phyloP scores from a whole-genome alignment of 2,329 filamentous ascomycete species.

The Paramyrothecium sp. region DNA sequence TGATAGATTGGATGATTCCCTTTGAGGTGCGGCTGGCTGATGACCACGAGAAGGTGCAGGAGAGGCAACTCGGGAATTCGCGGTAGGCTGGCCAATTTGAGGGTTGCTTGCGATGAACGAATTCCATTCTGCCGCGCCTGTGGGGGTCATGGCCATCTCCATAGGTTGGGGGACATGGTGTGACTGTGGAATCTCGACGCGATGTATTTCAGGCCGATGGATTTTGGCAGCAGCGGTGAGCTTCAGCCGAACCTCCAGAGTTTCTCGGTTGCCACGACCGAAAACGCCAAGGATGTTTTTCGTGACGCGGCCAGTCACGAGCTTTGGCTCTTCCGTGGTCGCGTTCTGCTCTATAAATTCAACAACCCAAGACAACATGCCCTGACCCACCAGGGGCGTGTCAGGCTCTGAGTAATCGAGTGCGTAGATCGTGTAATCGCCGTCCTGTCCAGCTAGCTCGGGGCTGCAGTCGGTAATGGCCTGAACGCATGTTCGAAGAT shows the following conservation, averaged over 20 bases:
- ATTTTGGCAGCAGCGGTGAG: constrained; percentile 73
- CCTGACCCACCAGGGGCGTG: constrained; percentile 89
- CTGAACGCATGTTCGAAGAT: constrained; percentile 82
- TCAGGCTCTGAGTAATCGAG: constrained; percentile 96
- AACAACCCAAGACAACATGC: constrained; percentile 86
- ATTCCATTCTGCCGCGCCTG: constrained; percentile 75
- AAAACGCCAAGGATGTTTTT: constrained; percentile 85
- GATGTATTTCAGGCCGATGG: constrained; percentile 25
- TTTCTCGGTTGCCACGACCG: constrained; percentile 79
- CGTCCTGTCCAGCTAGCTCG: constrained; percentile 67
- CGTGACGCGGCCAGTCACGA: constrained; percentile 88
- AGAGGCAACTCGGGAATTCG: constrained; percentile 31
- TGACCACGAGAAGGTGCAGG: constrained; percentile 29
- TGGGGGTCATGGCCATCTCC: constrained; percentile 42
- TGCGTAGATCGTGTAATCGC: constrained; percentile 95
- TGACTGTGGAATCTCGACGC: constrained; percentile 17
- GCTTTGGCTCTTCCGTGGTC: constrained; percentile 59
- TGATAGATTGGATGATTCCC: constrained; percentile 6
- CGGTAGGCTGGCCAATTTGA: constrained; percentile 37
- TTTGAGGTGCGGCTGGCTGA: no score
- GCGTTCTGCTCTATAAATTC: constrained; percentile 34
- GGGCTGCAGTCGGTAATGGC: constrained; percentile 78
- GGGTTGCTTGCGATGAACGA: constrained; percentile 73
- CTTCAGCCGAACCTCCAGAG: constrained; percentile 87
- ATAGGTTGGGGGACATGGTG: constrained; percentile 14